Base-by-base conservation (phyloP, 2,329 filamentous ascomycete genomes). In the Pseudogymnoascus sp. region DNA sequence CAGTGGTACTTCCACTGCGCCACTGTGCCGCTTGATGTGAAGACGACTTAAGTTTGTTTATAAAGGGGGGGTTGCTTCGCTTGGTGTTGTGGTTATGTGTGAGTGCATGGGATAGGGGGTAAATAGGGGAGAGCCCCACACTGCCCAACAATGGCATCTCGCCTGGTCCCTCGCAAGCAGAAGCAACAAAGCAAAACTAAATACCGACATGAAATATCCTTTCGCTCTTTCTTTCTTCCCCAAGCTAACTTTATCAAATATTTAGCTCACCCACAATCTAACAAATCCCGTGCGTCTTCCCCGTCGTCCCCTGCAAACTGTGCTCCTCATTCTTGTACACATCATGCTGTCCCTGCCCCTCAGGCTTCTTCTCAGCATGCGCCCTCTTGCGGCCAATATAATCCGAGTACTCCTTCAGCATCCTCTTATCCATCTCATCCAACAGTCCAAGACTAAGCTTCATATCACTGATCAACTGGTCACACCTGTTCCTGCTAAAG, bases 251-350 rank as follows among this genome's bases (percentile, higher is more conserved):
- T 7, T 4, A 31, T 33, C n/a, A 11, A 26, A 17, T 29, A 50
- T 7, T 23, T 17, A 50, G 1, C 21, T 23, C 10, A 3, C 13
- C 26, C 38, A 11, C 44, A 10, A 15, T 61, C 60, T 71, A 96
- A 77, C 93, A 97, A 64, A 96, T 80, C 40, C 85, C 88, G 75
- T 96, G 93, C 1, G 91, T 93, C 84, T 97, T 97, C 63, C 91
- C 93, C 64, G 85, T 84, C 84, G 95, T 93, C 15, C 90, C 93
- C 78, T 96, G 91, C 68, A 97, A 78, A 64, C 89, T 93, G 77
- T 97, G 93, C 69, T 85, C 84, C 78, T 96, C 92, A 67, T 88
- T 84, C 77, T 87, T 75, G 72, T 83, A 88, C 53, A 81, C 75
- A 2, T 70, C 64, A 66, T 79, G 77, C 38, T 72, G 70, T 11